Percentiles rank a stretch among this genome's conserved stretches.
phyloP scores from a whole-genome alignment of 1,139 yeast species.

The Zygosaccharomyces sapae region DNA sequence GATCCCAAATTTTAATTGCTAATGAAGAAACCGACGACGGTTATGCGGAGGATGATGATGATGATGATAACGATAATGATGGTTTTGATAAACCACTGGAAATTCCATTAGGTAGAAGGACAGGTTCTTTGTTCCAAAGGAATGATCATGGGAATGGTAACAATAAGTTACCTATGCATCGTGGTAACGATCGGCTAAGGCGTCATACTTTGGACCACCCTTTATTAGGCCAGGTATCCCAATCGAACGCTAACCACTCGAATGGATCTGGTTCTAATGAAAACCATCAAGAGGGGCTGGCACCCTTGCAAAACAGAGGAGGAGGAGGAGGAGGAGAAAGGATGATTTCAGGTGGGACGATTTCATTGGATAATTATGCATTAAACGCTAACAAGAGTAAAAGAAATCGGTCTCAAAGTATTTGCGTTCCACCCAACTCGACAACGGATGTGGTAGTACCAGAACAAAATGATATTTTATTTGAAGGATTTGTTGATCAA shows the following conservation, averaged over 20 bases:
- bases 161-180: conserved; percentile 8
- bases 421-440: conserved; percentile 1
- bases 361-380: conserved; percentile 4
- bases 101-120: conserved; percentile 33
- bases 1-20: conserved; percentile 14
- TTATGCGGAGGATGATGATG: conserved; percentile 36
- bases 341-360: background rate
- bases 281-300: conserved; percentile 3
- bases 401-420: conserved; percentile 2
- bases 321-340: background rate
- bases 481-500: background rate
- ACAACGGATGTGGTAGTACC: background rate
- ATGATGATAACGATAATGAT: conserved; percentile 11
- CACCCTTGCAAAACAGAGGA: background rate
- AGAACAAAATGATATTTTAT: background rate
- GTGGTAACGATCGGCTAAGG: conserved; percentile 1
- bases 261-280: background rate
- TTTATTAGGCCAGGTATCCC: conserved; percentile 5
- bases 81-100: conserved; percentile 36
- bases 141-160: background rate
- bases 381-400: background rate
- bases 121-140: conserved; percentile 19
- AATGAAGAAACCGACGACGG: conserved; percentile 33
- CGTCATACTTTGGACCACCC: conserved; percentile 16
- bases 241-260: background rate